Percentiles rank a stretch among this genome's conserved stretches.
phyloP scores from a whole-genome alignment of 176 grass and related monocot genomes.

The Cymbopogon citratus region DNA sequence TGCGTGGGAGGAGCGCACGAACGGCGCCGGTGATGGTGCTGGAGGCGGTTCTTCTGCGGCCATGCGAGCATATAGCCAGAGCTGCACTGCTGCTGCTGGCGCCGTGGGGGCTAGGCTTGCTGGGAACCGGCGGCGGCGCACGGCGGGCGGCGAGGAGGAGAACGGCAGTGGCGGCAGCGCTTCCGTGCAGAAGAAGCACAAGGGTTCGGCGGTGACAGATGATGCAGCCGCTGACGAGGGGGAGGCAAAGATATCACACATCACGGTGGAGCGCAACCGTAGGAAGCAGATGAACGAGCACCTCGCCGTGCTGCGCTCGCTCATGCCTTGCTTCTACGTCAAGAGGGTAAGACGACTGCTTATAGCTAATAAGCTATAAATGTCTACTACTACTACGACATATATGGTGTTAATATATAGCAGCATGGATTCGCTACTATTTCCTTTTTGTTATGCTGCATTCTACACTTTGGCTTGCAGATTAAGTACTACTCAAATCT shows the following conservation, averaged over 20 bases:
- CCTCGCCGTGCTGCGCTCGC: slow-evolving; percentile 51
- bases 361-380: background rate
- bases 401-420: background rate
- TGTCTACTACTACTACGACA: no score
- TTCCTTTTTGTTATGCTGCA: background rate
- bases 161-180: background rate
- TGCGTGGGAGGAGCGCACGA: slow-evolving; percentile 13
- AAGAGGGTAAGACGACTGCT: slow-evolving; percentile 49
- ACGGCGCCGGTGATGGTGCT: background rate
- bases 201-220: background rate
- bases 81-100: background rate
- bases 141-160: background rate
- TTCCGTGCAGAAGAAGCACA: slow-evolving; percentile 39
- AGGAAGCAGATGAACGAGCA: slow-evolving; percentile 94
- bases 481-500: background rate
- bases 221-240: background rate
- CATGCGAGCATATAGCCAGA: background rate
- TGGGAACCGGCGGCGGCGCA: background rate
- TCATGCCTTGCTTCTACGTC: slow-evolving; percentile 90
- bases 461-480: background rate
- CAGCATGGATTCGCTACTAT: background rate
- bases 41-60: background rate
- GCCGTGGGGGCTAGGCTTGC: background rate
- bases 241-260: slow-evolving; percentile 48
- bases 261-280: slow-evolving; percentile 86